A percentile compares a stretch with the other conserved stretches of the same genome.
Conservation (phyloP, 169 alveolate species). For the Eimeria mitis region DNA sequence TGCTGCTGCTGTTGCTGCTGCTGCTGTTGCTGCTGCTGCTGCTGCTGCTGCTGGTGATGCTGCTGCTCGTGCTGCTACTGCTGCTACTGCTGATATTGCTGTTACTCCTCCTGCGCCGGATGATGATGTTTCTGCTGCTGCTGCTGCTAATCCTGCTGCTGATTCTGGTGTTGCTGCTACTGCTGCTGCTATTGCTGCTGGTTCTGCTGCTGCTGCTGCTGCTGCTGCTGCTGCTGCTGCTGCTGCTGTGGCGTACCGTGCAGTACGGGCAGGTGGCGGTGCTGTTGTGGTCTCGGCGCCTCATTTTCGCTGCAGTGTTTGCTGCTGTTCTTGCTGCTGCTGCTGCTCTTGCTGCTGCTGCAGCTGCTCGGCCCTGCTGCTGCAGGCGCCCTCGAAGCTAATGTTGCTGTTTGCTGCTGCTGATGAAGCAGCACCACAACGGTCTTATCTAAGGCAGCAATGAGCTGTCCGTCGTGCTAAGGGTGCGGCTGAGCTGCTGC, state of each 20-base stretch:
- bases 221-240: slow-evolving; percentile 30
- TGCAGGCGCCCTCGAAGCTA: not conserved
- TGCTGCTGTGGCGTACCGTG: slow-evolving; percentile 33
- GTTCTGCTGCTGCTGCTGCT: not conserved
- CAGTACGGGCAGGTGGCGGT: slow-evolving; percentile 40
- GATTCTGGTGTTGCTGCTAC: not conserved
- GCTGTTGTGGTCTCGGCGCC: slow-evolving; percentile 40
- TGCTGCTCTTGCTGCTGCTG: slow-evolving; percentile 30
- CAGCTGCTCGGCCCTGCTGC: not conserved
- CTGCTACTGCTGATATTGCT: not conserved
- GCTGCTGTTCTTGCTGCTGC: not conserved
- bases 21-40: slow-evolving; percentile 38
- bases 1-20: slow-evolving; percentile 37
- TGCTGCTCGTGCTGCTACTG: not conserved
- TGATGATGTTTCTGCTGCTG: slow-evolving; percentile 6
- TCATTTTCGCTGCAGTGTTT: slow-evolving; percentile 17
- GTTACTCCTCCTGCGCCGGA: not conserved
- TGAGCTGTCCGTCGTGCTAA: not conserved
- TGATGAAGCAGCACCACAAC: too few relatives aligned
- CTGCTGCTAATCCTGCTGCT: slow-evolving; percentile 1
- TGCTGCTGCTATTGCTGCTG: slow-evolving; percentile 4
- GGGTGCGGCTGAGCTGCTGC: not conserved
- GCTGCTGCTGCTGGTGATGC: not conserved
- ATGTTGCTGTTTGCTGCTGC: not conserved
- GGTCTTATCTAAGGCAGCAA: too few relatives aligned